Evolutionary conservation across 2,329 filamentous ascomycete species (phyloP).

Genomic region (Huntiella abstrusa): DNA sequence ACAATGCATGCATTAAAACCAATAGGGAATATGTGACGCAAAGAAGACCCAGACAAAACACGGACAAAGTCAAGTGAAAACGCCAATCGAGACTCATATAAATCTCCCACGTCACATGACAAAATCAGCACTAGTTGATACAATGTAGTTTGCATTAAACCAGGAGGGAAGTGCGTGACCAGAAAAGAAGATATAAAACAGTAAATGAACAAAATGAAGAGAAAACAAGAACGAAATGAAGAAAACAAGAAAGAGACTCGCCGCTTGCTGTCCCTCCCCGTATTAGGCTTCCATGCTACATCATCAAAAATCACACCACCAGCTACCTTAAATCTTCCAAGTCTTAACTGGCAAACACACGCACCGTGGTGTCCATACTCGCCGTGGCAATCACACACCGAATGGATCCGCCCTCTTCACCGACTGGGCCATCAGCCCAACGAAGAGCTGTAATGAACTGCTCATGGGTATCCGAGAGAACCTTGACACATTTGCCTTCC

Average conservation of each 20-base stretch:
- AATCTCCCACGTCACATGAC: too few relatives aligned
- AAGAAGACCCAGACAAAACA: too few relatives aligned
- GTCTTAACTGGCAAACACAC: constrained; percentile 47
- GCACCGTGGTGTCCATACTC: constrained; percentile 60
- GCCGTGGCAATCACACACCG: constrained; percentile 71
- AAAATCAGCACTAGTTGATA: too few relatives aligned
- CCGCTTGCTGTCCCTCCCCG: not conserved
- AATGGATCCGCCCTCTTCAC: constrained; percentile 36
- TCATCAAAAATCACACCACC: not conserved
- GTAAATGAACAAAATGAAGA: not conserved
- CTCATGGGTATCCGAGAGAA: constrained; percentile 54
- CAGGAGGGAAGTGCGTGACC: too few relatives aligned
- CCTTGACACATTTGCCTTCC: constrained; percentile 77
- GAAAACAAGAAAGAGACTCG: not conserved
- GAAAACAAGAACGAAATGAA: constrained; percentile 1
- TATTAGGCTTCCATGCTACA: not conserved
- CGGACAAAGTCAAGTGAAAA: too few relatives aligned
- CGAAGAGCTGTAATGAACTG: constrained; percentile 75
- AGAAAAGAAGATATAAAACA: not conserved
- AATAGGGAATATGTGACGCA: too few relatives aligned
- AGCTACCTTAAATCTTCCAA: not conserved
- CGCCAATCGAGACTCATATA: too few relatives aligned
- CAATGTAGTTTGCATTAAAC: too few relatives aligned
- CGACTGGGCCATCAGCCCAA: constrained; percentile 50
- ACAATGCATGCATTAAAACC: too few relatives aligned